Conservation (phyloP, 1,139 yeast genomes). For the Lizanozyma gosingica region DNA sequence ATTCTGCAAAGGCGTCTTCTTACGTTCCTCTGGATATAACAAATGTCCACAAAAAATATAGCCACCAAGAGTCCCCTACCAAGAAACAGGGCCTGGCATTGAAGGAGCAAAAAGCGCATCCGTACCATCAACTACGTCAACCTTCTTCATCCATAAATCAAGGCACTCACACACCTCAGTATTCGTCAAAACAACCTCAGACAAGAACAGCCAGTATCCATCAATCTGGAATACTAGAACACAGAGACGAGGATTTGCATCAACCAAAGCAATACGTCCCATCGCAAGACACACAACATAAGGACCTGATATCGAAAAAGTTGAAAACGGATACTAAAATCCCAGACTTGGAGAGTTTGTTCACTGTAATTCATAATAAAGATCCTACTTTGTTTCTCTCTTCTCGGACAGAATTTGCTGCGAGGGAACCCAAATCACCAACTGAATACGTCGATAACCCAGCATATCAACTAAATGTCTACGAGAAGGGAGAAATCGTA, state of each 20-base stretch:
- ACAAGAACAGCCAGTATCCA: not conserved
- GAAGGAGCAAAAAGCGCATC: not conserved
- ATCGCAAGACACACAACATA: constrained; percentile 1
- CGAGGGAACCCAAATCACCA: not conserved
- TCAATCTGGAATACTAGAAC: not conserved
- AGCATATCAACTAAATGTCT: constrained; percentile 20
- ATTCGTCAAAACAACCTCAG: not conserved
- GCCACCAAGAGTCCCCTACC: not conserved
- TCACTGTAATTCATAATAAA: no score
- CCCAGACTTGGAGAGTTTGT: not conserved
- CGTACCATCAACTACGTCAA: not conserved
- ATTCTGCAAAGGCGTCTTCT: not conserved
- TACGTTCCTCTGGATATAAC: not conserved
- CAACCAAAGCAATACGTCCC: not conserved
- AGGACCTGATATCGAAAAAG: not conserved
- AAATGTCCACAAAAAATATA: not conserved
- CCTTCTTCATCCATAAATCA: not conserved
- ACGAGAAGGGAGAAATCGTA: constrained; percentile 46
- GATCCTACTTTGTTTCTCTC: not conserved
- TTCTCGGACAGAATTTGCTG: not conserved
- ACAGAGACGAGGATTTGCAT: no score
- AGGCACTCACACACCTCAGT: not conserved
- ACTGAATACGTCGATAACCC: not conserved
- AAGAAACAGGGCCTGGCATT: not conserved
- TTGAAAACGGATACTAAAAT: not conserved